phyloP scores from a whole-genome alignment of 2,329 filamentous ascomycete genomes.

The Nigrospora oryzae region DNA sequence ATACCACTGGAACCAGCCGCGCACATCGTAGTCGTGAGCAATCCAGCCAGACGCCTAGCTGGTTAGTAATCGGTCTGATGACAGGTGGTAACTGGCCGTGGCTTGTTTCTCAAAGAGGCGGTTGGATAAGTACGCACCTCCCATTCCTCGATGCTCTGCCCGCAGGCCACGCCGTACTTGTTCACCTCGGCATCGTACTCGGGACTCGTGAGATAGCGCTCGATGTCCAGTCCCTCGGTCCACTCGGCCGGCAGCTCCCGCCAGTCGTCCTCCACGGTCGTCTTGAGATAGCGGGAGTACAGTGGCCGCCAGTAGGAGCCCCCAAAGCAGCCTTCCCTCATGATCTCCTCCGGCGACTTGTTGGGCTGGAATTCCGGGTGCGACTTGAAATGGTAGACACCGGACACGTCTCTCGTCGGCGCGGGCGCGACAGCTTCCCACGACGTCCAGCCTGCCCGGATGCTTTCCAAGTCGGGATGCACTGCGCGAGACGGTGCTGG shows the following conservation, averaged over 20 bases:
- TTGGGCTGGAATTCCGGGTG: slow-evolving; percentile 39
- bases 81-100: no score
- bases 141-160: slow-evolving; percentile 47
- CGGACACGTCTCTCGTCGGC: slow-evolving; percentile 31
- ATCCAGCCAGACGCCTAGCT: slow-evolving; percentile 38
- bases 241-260: slow-evolving; percentile 33
- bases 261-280: slow-evolving; percentile 36
- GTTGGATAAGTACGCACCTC: slow-evolving; percentile 20
- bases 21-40: slow-evolving; percentile 38
- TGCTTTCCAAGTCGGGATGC: slow-evolving; percentile 7
- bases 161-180: slow-evolving; percentile 42
- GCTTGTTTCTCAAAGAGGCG: no score
- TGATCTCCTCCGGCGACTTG: slow-evolving; percentile 41
- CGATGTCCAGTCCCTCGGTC: slow-evolving; percentile 28
- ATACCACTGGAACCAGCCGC: slow-evolving; percentile 52
- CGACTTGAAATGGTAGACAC: slow-evolving; percentile 34
- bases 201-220: slow-evolving; percentile 27
- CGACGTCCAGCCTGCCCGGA: slow-evolving; percentile 28
- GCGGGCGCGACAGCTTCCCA: slow-evolving; percentile 29
- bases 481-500: background rate
- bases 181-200: slow-evolving; percentile 39
- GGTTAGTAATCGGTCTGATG: no score
- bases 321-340: slow-evolving; percentile 43
- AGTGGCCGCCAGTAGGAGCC: slow-evolving; percentile 42
- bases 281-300: slow-evolving; percentile 29